Evolutionary conservation across 345 rosid genomes (phyloP).

Genomic region (Geranium rotundifolium): DNA sequence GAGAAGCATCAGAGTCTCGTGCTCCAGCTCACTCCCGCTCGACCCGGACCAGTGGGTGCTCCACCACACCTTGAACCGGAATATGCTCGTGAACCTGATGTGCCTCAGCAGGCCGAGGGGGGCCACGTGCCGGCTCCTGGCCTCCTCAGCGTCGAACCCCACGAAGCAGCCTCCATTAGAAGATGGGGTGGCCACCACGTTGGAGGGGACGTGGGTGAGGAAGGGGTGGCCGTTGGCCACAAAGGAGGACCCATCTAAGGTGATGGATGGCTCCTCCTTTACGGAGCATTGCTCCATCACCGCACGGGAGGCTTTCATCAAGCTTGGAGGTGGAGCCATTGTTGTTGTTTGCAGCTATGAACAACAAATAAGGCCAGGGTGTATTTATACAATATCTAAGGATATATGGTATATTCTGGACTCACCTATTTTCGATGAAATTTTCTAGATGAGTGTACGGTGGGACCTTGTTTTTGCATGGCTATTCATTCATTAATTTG

Average conservation of each 20-base stretch:
- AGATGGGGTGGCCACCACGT: slow-evolving; percentile 2
- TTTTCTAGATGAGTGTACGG: too few relatives aligned
- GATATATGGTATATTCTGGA: too few relatives aligned
- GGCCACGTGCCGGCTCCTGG: slow-evolving; percentile 10
- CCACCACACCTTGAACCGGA: slow-evolving; percentile 99
- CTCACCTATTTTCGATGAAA: too few relatives aligned
- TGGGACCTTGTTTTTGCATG: too few relatives aligned
- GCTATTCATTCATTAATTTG: too few relatives aligned
- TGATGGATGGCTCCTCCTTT: neutral
- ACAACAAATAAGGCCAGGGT: too few relatives aligned
- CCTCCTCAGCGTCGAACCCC: slow-evolving; percentile 18
- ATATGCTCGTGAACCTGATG: slow-evolving; percentile 65
- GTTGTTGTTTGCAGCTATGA: too few relatives aligned
- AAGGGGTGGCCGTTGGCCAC: slow-evolving; percentile 17
- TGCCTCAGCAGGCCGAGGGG: slow-evolving; percentile 18
- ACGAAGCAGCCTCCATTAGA: slow-evolving; percentile 15
- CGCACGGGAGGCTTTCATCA: too few relatives aligned
- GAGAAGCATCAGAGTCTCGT: slow-evolving; percentile 68
- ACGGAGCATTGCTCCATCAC: too few relatives aligned
- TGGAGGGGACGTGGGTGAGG: slow-evolving; percentile 13
- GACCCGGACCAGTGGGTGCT: slow-evolving; percentile 89
- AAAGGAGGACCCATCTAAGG: slow-evolving; percentile 13
- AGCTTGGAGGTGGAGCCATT: too few relatives aligned
- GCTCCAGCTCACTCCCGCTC: slow-evolving; percentile 63
- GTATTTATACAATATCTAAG: too few relatives aligned